Base-by-base conservation (phyloP, 306 rosid species). In the Cicer chorassanicum region DNA sequence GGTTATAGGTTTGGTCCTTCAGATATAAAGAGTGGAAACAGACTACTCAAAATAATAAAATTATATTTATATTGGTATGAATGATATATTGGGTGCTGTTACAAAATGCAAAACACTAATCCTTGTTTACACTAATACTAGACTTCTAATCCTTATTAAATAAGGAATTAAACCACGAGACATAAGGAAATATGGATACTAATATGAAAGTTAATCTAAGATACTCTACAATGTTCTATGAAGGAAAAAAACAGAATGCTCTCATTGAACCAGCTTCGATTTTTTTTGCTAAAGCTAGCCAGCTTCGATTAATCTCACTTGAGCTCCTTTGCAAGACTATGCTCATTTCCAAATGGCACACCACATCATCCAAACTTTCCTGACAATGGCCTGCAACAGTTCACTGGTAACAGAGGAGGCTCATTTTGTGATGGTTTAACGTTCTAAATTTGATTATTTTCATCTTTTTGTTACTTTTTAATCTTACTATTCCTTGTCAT, bases 401-500 rank as follows among this genome's bases (percentile, higher is more conserved):
- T 57, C 64, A 10, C 15, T 57, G 64, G 40, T 57, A 21, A 5
- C 65, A 24, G 21, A 14, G 56, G 16, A 15, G 16, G 56, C 4
- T 7, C 9, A 50, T 50, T 50, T 50, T 50, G 9, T 8, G 21
- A 14, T 50, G 21, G 56, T 50, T 8, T 50, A 50, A n/a, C 9
- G 14, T 55, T 16, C 10, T 59, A 59, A 29, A 42, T 59, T 59
- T 59, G 42, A 11, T 29, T 59, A 42, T 61, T 40, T 61, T 49
- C 56, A 18, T 55, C 42, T 55, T 40, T 24, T 45, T 48, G 14
- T 59, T 59, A n/a, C 12, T 40, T 18, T 36, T 18, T 18, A 41
- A 16, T 44, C 11, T 72, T 14, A 29, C 44, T 29, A 38, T 73
- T 68, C 49, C 64, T 73, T 51, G 42, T 46, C 39, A 43, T 34